Percentiles rank a stretch among this genome's conserved stretches.
Conservation (phyloP, 768 basidiomycete species). For the Mycena latifolia region DNA sequence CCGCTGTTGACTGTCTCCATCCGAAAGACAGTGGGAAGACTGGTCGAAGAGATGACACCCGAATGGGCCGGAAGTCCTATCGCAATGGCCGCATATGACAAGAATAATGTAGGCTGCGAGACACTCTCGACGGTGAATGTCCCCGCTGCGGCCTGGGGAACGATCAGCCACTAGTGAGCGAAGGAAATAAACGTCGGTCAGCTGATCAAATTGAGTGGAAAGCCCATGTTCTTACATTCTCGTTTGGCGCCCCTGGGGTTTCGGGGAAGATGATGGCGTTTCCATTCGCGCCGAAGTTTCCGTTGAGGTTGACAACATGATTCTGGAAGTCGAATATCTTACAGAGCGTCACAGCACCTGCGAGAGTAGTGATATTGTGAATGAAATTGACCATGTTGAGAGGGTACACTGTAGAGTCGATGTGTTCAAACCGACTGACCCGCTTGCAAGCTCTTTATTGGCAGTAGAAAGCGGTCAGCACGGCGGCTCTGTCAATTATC, state of each 20-base stretch:
- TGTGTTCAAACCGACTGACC: too few species aligned
- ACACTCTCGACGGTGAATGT: background rate
- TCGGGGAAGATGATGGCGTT: background rate
- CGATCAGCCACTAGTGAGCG: slow-evolving; percentile 8
- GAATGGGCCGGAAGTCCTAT: background rate
- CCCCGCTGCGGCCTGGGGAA: background rate
- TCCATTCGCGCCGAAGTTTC: background rate
- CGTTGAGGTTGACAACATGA: background rate
- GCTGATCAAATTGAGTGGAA: background rate
- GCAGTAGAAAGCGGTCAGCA: too few species aligned
- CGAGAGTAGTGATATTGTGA: slow-evolving; percentile 9
- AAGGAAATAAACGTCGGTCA: background rate
- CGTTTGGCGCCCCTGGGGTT: background rate
- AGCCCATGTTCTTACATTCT: background rate
- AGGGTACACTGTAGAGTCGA: background rate
- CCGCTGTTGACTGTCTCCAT: slow-evolving; percentile 1
- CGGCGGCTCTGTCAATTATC: too few species aligned
- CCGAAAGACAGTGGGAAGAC: background rate
- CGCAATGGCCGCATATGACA: background rate
- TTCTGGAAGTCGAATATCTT: slow-evolving; percentile 5
- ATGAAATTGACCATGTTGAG: slow-evolving; percentile 8
- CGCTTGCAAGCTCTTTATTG: too few species aligned
- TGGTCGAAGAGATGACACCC: background rate
- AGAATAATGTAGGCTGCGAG: background rate
- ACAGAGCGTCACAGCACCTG: background rate